phyloP scores from a whole-genome alignment of 2,329 filamentous ascomycete species.

The Penicillium sp. region DNA sequence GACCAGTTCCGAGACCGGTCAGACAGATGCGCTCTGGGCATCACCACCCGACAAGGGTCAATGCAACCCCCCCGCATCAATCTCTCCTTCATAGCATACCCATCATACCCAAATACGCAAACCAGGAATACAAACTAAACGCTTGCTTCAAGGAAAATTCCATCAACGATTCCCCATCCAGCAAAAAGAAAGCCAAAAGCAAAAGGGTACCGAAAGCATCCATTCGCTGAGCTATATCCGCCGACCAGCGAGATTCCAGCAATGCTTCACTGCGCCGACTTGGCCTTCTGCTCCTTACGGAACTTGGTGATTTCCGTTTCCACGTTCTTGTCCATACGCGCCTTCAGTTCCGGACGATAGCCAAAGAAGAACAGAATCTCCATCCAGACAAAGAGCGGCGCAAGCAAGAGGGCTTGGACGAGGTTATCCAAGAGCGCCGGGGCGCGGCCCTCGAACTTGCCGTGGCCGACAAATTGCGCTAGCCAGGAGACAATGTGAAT shows the following conservation, averaged over 20 bases:
- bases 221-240: neutral
- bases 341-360: constrained; percentile 84
- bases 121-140: neutral
- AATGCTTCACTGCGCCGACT: constrained; percentile 10
- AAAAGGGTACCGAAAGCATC: neutral
- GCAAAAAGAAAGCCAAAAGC: neutral
- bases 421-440: constrained; percentile 90
- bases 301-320: constrained; percentile 76
- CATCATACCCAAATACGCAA: neutral
- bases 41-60: constrained; percentile 2
- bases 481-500: constrained; percentile 79
- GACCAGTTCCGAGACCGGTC: constrained; percentile 3
- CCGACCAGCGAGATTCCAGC: neutral
- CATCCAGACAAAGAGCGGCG: constrained; percentile 96
- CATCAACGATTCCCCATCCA: neutral
- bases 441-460: constrained; percentile 81
- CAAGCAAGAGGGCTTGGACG: constrained; percentile 86
- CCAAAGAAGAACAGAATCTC: constrained; percentile 88
- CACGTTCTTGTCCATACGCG: constrained; percentile 75
- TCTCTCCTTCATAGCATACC: neutral
- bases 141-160: neutral
- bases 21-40: constrained; percentile 2
- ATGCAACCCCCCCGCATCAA: neutral
- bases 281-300: constrained; percentile 54
- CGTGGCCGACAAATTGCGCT: constrained; percentile 88